phyloP scores from a whole-genome alignment of 345 rosid genomes.

The Eucalyptus sp. region DNA sequence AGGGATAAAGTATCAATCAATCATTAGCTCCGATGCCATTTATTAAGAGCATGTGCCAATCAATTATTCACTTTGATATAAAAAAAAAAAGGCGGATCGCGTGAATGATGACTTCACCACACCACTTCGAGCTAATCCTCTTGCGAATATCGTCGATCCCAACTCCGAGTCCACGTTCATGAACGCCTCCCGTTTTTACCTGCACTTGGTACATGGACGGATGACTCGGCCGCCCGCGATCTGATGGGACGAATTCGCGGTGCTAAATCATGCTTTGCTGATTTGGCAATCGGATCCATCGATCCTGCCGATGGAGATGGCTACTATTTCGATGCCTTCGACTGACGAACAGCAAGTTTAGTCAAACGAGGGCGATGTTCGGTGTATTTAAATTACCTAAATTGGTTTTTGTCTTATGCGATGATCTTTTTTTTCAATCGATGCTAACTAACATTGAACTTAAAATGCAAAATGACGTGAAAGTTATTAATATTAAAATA shows the following conservation, averaged over 20 bases:
- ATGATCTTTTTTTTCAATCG: neutral
- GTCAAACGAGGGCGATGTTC: neutral
- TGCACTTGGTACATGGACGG: neutral
- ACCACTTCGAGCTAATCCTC: neutral
- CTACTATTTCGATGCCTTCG: neutral
- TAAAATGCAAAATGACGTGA: neutral
- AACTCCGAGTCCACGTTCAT: neutral
- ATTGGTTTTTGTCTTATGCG: neutral
- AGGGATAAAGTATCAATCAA: too few relatives aligned
- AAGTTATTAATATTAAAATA: neutral
- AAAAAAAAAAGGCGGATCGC: neutral
- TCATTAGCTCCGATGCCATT: too few relatives aligned
- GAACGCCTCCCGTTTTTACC: neutral
- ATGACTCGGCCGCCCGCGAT: neutral
- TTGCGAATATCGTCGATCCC: neutral
- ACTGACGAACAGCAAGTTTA: neutral
- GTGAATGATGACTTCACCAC: neutral
- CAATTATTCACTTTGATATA: too few relatives aligned
- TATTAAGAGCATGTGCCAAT: too few relatives aligned
- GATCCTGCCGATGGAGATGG: neutral
- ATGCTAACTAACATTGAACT: neutral
- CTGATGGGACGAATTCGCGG: neutral
- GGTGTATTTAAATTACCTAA: neutral
- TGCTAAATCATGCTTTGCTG: fast-evolving
- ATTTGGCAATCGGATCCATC: neutral